A percentile compares a stretch with the other conserved stretches of the same genome.
phyloP scores from a whole-genome alignment of 768 basidiomycete genomes.

The Xerocomellus intermedius region DNA sequence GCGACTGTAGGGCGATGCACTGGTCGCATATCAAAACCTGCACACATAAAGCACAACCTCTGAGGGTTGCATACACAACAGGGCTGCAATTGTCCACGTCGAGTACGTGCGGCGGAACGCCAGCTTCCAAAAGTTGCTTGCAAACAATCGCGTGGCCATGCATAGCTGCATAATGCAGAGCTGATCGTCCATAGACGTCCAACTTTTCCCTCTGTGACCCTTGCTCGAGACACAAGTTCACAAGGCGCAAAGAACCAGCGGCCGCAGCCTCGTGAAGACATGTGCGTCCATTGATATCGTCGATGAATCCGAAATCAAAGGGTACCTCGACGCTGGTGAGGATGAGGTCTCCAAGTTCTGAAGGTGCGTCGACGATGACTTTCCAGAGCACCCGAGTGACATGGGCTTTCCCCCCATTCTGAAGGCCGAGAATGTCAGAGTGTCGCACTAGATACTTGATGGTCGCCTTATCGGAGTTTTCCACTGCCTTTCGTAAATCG shows the following conservation, averaged over 20 bases:
- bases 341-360: slow-evolving; percentile 71
- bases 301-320: slow-evolving; percentile 89
- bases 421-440: slow-evolving; percentile 63
- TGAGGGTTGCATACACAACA: slow-evolving; percentile 89
- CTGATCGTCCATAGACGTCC: slow-evolving; percentile 90
- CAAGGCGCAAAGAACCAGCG: slow-evolving; percentile 74
- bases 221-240: slow-evolving; percentile 74
- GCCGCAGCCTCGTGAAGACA: slow-evolving; percentile 94
- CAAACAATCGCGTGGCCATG: slow-evolving; percentile 81
- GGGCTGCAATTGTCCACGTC: slow-evolving; percentile 95
- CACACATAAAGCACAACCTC: slow-evolving; percentile 81
- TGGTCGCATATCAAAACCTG: slow-evolving; percentile 74
- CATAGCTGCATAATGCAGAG: slow-evolving; percentile 95
- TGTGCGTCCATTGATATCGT: slow-evolving; percentile 95
- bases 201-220: slow-evolving; percentile 67
- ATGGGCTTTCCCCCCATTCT: slow-evolving; percentile 59
- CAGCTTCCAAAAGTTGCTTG: slow-evolving; percentile 67
- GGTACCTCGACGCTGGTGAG: slow-evolving; percentile 61
- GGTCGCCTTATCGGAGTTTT: slow-evolving; percentile 53
- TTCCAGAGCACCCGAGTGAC: slow-evolving; percentile 96
- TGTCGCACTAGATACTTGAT: slow-evolving; percentile 69
- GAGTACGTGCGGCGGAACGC: slow-evolving; percentile 61
- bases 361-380: slow-evolving; percentile 77
- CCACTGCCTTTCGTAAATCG: slow-evolving; percentile 77
- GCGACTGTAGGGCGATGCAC: slow-evolving; percentile 61